Percentiles rank a stretch among this genome's conserved stretches.
These are phyloP conservation scores for Sclerotinia nivalis DNA, from an alignment of 2,329 filamentous ascomycete genomes.

Conservation along the genomic window DNA sequence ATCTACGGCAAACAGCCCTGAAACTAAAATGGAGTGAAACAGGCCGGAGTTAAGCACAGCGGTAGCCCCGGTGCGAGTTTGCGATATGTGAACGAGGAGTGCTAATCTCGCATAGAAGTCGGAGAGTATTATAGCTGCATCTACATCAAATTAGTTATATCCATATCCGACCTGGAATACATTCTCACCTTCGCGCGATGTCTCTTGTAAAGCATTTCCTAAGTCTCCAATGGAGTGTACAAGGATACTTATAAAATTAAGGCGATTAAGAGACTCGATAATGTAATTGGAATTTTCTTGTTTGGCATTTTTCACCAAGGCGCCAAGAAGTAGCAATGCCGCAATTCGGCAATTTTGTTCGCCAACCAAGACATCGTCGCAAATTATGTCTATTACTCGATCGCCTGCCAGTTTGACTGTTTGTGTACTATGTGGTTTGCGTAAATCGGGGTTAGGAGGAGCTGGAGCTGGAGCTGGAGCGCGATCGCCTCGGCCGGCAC, in stretches of 20 bases:
- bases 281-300: slow-evolving; percentile 72
- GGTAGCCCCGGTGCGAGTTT: slow-evolving; percentile 80
- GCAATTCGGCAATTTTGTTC: slow-evolving; percentile 80
- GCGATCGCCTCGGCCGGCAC: neutral
- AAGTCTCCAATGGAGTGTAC: slow-evolving; percentile 84
- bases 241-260: slow-evolving; percentile 89
- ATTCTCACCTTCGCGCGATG: slow-evolving; percentile 55
- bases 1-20: slow-evolving; percentile 84
- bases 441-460: slow-evolving; percentile 46
- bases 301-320: slow-evolving; percentile 72
- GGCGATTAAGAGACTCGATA: slow-evolving; percentile 74
- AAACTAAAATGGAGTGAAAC: slow-evolving; percentile 77
- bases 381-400: slow-evolving; percentile 79
- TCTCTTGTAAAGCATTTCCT: slow-evolving; percentile 67
- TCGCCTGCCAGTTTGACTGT: slow-evolving; percentile 80
- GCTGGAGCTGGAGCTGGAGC: neutral
- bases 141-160: slow-evolving; percentile 31
- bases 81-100: slow-evolving; percentile 79
- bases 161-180: neutral
- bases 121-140: slow-evolving; percentile 44
- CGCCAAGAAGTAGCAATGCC: slow-evolving; percentile 79
- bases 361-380: slow-evolving; percentile 88
- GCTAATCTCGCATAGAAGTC: slow-evolving; percentile 73
- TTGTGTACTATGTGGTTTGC: slow-evolving; percentile 57
- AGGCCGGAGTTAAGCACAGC: slow-evolving; percentile 87